Conservation (phyloP, 495 filamentous ascomycete genomes). For the Penicillium simplicissimum region DNA sequence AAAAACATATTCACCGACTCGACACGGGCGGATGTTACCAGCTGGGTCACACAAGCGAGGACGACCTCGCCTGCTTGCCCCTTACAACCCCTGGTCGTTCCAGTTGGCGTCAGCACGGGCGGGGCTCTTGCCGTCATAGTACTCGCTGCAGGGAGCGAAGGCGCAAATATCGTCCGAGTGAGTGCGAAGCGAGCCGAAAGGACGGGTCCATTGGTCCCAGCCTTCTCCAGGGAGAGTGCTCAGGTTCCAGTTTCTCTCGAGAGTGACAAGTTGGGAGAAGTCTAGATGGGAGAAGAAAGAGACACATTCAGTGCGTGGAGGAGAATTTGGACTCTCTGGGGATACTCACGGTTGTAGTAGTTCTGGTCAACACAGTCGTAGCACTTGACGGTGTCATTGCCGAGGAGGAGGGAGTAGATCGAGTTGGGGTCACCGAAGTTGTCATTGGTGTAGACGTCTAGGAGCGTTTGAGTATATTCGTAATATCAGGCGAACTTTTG, state of each 20-base stretch:
- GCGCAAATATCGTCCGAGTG: not conserved
- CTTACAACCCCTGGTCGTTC: not conserved
- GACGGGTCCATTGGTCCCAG: not conserved
- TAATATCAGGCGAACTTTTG: no score
- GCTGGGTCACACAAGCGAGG: no score
- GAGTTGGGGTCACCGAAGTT: conserved; percentile 22
- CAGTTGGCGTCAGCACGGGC: not conserved
- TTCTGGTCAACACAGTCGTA: conserved; percentile 12
- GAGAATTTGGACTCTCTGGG: not conserved
- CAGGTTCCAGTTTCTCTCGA: conserved; percentile 17
- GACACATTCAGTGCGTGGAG: not conserved
- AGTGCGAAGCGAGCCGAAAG: not conserved
- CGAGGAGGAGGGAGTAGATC: conserved; percentile 12
- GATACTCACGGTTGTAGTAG: conserved; percentile 15
- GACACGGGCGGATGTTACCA: no score
- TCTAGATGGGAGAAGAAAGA: not conserved
- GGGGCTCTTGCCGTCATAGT: not conserved
- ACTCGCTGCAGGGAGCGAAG: not conserved
- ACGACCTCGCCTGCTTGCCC: no score
- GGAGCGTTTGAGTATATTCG: not conserved
- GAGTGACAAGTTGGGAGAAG: conserved; percentile 15
- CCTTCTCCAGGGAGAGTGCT: conserved; percentile 1
- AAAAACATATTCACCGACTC: no score
- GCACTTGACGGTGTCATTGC: conserved; percentile 16
- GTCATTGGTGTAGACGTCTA: conserved; percentile 31